Base-by-base conservation (phyloP, 2,329 filamentous ascomycete species). In the Fusarium sarcochroum region DNA sequence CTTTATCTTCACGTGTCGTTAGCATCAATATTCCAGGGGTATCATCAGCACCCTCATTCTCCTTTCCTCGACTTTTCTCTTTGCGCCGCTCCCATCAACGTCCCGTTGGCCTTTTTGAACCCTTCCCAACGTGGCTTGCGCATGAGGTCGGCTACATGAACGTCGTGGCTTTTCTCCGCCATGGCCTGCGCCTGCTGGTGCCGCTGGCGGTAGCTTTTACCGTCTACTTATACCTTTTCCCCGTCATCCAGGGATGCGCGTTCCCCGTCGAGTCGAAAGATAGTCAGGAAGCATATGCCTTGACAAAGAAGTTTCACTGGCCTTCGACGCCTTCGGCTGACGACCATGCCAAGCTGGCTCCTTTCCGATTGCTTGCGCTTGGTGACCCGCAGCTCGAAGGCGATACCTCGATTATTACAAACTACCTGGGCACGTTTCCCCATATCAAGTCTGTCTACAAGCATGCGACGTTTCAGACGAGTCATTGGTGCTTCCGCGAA, bases 321-420 rank as follows among this genome's bases (percentile, higher is more conserved):
- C 80, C 80, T 3, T 70, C 69, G n/a, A 69, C 69, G 61, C 56
- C 68, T 23, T 42, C 72, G 3, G 35, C 72, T 23, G 66, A 71
- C n/a, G 52, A 60, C n/a, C 50, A 58, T 58, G 72, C 69, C 18
- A 75, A 74, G 50, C 73, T 72, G 73, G 93, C 93, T 5, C 93
- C 94, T 1, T 97, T 98, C 75, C 88, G 95, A 59, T 88, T 98
- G 5, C 90, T 98, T 15, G 90, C 94, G 2, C 87, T 98, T 21
- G 95, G 92, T 63, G 95, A 98, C 78, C 95, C 95, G 7, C 95
- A 98, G 78, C 87, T 98, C 54, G 95, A 98, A 81, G 95, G 95
- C 73, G 93, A 97, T 76, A 93, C 91, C 3, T 94, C 93, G 8
- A 90, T 98, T 25, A 91, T 90, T 17, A 85, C 84, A 53, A 81